Percentiles rank a stretch among this genome's conserved stretches.
Evolutionary conservation across 805 yeast genomes (phyloP).

Genomic region (Schwanniomyces yamadae): DNA sequence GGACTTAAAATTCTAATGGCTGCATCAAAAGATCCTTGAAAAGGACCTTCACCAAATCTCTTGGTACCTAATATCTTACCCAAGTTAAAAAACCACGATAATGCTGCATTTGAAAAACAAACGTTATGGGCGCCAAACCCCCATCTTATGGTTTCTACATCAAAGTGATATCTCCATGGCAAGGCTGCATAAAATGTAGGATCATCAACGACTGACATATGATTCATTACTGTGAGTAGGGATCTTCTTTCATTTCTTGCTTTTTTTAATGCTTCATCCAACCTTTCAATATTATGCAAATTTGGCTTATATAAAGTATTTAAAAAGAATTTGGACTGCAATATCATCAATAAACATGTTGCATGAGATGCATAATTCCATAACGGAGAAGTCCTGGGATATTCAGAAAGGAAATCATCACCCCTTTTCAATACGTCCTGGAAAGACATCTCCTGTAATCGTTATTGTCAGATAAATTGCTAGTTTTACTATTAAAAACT

Average conservation of each 20-base stretch:
- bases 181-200: slow-evolving; percentile 87
- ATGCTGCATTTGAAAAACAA: slow-evolving; percentile 62
- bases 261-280: slow-evolving; percentile 62
- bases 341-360: slow-evolving; percentile 66
- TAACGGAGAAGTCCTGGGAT: slow-evolving; percentile 54
- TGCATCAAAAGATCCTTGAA: slow-evolving; percentile 87
- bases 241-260: slow-evolving; percentile 71
- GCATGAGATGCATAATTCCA: slow-evolving; percentile 73
- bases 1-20: slow-evolving; percentile 77
- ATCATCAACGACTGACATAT: slow-evolving; percentile 89
- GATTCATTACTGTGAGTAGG: slow-evolving; percentile 84
- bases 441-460: slow-evolving; percentile 52
- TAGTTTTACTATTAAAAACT: not conserved
- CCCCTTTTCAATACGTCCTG: slow-evolving; percentile 71
- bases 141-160: slow-evolving; percentile 79
- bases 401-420: slow-evolving; percentile 61
- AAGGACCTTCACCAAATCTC: slow-evolving; percentile 90
- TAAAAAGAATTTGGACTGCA: slow-evolving; percentile 60
- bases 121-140: slow-evolving; percentile 91
- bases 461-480: not conserved
- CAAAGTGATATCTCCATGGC: slow-evolving; percentile 65
- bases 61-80: slow-evolving; percentile 88
- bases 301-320: slow-evolving; percentile 62
- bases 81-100: slow-evolving; percentile 68
- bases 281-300: slow-evolving; percentile 58